Percentiles rank a stretch among this genome's conserved stretches.
Evolutionary conservation across 2,329 filamentous ascomycete species (phyloP).

Genomic region (Sphaerulina vaccinii): DNA sequence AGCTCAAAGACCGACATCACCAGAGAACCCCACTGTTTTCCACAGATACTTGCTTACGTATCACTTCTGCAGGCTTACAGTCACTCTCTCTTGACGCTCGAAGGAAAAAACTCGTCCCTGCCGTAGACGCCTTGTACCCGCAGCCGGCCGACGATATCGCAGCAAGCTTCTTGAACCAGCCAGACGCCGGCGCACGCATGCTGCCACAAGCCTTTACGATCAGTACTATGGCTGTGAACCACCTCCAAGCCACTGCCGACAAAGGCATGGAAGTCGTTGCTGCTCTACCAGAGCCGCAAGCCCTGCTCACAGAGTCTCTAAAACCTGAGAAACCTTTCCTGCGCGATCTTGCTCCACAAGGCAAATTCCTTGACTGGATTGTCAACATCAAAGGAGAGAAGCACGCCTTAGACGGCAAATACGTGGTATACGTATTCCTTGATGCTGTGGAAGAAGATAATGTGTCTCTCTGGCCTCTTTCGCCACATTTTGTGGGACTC

Average conservation of each 20-base stretch:
- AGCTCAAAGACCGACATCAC: too few relatives aligned
- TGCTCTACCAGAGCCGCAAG: neutral
- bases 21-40: too few relatives aligned
- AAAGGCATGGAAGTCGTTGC: neutral
- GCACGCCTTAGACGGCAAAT: conserved; percentile 6
- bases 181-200: neutral
- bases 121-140: conserved; percentile 1
- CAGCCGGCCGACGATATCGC: conserved; percentile 1
- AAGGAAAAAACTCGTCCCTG: neutral
- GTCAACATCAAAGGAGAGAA: conserved; percentile 5
- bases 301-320: neutral
- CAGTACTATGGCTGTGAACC: neutral
- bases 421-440: neutral
- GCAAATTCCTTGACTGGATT: conserved; percentile 1
- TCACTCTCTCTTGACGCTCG: neutral
- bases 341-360: neutral
- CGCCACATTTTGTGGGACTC: neutral
- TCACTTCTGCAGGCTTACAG: neutral
- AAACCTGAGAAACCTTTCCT: conserved; percentile 4
- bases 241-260: neutral
- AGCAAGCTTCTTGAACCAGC: neutral
- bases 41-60: too few relatives aligned
- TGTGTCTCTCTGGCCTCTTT: neutral
- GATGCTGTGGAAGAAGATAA: neutral
- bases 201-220: neutral